Evolutionary conservation across 495 filamentous ascomycete species (phyloP), one percentile per base, ranked within the genome.

Genomic region (Daldinia bambusicola): DNA sequence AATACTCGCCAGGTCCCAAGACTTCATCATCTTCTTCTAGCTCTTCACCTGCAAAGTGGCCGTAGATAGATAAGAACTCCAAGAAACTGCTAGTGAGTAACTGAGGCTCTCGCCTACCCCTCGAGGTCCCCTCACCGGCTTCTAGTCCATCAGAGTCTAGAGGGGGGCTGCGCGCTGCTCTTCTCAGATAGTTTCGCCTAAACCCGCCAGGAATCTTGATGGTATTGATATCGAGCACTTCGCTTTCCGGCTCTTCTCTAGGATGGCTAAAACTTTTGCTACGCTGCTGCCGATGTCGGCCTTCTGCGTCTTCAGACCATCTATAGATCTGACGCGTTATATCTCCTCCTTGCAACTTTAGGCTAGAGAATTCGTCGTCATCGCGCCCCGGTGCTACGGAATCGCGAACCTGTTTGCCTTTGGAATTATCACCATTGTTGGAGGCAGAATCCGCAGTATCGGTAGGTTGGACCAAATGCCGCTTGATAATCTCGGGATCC

Each of bases 21-120:
- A 88, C 93, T 76, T 97, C 95, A 62, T 98, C 95, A 71, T 98
- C 95, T 76, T 98, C 94, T 78, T 97, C 93, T 6, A 99, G 85
- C 76, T 96, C 89, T 79, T 99, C 95, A 75, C 95, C 95, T 14
- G 95, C 95, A 77, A 98, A 99, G 80, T 98, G 96, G 4, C 96
- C 95, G 72, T 97, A 98, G 14, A 99, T 84, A 7, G 91, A 94
- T 56, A 99, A 78, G 72, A 98, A 99, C 76, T 99, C 96, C 50
- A 98, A 88, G 74, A 99, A 99, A 79, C 90, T 98, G 70, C 80
- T 92, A 12, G 95, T 96, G 50, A 97, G 88, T 14, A 97, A 81
- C 56, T 87, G 89, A 40, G 88, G 88, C 26, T 84, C 85, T 8
- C 74, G 80, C 48, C 79, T 74, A 18, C 68, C 56, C 30, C 78